Conservation (phyloP, 306 rosid genomes). For the Canavalia ensiformis region DNA sequence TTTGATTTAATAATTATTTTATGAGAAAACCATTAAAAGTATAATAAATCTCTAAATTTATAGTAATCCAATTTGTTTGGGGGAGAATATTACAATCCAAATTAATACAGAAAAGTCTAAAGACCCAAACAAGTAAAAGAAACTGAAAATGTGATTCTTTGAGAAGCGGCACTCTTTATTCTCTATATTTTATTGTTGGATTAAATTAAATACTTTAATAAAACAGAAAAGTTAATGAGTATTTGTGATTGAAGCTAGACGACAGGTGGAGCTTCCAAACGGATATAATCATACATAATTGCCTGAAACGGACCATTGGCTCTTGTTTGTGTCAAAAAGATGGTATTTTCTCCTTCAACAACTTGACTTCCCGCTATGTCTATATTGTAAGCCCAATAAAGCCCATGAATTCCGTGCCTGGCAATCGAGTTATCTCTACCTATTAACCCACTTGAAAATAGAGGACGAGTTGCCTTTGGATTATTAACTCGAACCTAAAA, state of each 20-base stretch:
- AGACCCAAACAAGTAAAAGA: neutral
- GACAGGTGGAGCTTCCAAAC: slow-evolving; percentile 73
- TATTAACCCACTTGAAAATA: slow-evolving; percentile 85
- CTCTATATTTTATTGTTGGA: neutral
- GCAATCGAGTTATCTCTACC: slow-evolving; percentile 95
- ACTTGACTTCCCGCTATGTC: slow-evolving; percentile 55
- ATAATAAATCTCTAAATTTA: too few relatives aligned
- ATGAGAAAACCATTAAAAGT: too few relatives aligned
- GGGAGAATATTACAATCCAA: slow-evolving; percentile 2
- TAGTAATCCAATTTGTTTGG: too few relatives aligned
- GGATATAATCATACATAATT: slow-evolving; percentile 89
- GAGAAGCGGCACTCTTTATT: slow-evolving; percentile 8
- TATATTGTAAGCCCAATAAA: slow-evolving; percentile 76
- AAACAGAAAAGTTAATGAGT: neutral
- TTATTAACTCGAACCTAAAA: slow-evolving; percentile 83
- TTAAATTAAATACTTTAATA: neutral
- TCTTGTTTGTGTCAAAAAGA: slow-evolving; percentile 80
- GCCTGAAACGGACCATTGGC: slow-evolving; percentile 76
- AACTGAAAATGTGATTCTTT: neutral
- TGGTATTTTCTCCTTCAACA: slow-evolving; percentile 74
- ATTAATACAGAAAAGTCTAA: neutral
- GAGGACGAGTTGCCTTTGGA: slow-evolving; percentile 61
- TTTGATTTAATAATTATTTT: too few relatives aligned
- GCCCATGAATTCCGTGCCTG: slow-evolving; percentile 95
- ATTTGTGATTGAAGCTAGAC: slow-evolving; percentile 14